A percentile compares a stretch with the other conserved stretches of the same genome.
These are phyloP conservation scores for Apocynum venetum DNA, from an alignment of 257 asterid genomes.

Conservation along the genomic window DNA sequence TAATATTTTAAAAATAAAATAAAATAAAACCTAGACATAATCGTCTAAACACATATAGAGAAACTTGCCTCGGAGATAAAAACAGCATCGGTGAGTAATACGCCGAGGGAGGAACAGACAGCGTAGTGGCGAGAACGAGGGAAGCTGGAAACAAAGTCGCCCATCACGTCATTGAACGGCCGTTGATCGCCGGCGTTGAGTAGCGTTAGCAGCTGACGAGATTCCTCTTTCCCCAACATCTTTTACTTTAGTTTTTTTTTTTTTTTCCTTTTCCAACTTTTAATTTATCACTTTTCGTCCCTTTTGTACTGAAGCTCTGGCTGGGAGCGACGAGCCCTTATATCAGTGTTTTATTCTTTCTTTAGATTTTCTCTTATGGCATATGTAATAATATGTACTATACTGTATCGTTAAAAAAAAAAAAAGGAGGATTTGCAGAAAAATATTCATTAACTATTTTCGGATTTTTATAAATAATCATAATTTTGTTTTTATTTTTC, in stretches of 20 bases:
- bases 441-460: no score
- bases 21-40: not conserved
- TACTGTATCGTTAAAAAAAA: no score
- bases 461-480: no score
- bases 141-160: constrained; percentile 53
- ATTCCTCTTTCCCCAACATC: constrained; percentile 37
- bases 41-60: not conserved
- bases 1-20: not conserved
- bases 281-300: no score
- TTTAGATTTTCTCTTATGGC: no score
- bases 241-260: not conserved
- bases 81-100: constrained; percentile 47
- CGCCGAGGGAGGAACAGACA: constrained; percentile 72
- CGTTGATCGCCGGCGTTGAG: constrained; percentile 54
- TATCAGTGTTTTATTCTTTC: no score
- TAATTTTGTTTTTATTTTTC: no score
- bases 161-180: constrained; percentile 58
- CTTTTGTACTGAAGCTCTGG: no score
- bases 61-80: constrained; percentile 33
- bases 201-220: constrained; percentile 35
- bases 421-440: no score
- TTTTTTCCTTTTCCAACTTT: no score
- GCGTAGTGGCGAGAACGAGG: constrained; percentile 45
- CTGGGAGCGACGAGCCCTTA: no score
- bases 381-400: no score